Conservation (phyloP, 192 early-diverging fungal species). For the Kappamyces sp. region DNA sequence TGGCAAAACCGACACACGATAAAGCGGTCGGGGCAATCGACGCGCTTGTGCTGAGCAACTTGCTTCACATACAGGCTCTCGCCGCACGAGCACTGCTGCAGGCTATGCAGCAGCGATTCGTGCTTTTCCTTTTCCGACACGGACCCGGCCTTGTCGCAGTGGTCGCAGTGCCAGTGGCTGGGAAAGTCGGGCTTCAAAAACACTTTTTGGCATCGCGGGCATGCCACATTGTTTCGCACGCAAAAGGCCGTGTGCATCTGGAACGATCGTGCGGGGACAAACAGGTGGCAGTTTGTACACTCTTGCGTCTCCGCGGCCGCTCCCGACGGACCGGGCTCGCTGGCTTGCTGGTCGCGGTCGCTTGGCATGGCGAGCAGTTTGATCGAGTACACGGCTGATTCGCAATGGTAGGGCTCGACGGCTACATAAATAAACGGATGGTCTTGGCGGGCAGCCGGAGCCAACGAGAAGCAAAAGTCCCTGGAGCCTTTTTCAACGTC, state of each 20-base stretch:
- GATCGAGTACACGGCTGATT: neutral
- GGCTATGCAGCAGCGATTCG: slow-evolving; percentile 51
- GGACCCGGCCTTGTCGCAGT: slow-evolving; percentile 44
- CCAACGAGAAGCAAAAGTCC: neutral
- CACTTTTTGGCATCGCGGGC: slow-evolving; percentile 54
- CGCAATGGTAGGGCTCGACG: slow-evolving; percentile 9
- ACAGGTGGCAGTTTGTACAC: slow-evolving; percentile 69
- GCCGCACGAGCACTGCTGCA: slow-evolving; percentile 56
- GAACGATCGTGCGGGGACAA: slow-evolving; percentile 53
- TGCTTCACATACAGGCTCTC: slow-evolving; percentile 31
- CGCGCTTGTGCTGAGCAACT: slow-evolving; percentile 62
- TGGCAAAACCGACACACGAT: slow-evolving; percentile 84
- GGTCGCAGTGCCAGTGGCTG: slow-evolving; percentile 79
- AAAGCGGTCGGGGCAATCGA: slow-evolving; percentile 60
- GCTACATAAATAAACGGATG: slow-evolving; percentile 26
- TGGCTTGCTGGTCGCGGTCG: neutral
- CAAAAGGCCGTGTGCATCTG: slow-evolving; percentile 74
- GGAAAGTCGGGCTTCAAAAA: slow-evolving; percentile 62
- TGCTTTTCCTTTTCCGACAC: slow-evolving; percentile 61
- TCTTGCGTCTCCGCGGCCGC: slow-evolving; percentile 5
- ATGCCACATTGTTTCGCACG: slow-evolving; percentile 69
- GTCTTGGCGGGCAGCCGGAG: neutral
- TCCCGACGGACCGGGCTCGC: neutral
- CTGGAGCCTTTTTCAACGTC: slow-evolving; percentile 20
- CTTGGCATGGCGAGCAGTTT: neutral